phyloP scores from a whole-genome alignment of 192 early-diverging fungal genomes.

The Podila minutissima region DNA sequence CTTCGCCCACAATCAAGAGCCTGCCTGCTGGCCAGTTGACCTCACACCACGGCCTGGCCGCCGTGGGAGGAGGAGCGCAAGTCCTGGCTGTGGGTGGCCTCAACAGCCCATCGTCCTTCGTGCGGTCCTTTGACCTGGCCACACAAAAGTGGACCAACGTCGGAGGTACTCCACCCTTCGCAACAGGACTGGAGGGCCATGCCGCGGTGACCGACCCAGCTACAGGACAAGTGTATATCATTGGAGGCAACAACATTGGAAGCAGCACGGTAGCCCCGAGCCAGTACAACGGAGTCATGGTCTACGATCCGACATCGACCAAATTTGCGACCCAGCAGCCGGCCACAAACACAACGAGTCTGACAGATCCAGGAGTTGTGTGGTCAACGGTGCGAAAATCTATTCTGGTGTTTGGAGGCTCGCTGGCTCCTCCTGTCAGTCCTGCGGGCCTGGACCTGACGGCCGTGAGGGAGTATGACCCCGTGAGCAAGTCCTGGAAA shows the following conservation, averaged over 20 bases:
- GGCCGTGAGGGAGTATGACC: constrained; percentile 16
- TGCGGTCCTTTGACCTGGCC: background rate
- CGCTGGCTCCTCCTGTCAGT: constrained; percentile 1
- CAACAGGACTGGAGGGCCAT: constrained; percentile 21
- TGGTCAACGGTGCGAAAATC: constrained; percentile 27
- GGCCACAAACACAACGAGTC: constrained; percentile 1
- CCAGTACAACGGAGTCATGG: constrained; percentile 19
- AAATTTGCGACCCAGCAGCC: background rate
- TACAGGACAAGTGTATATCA: constrained; percentile 23
- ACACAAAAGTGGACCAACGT: too few species aligned
- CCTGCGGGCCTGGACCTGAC: constrained; percentile 12
- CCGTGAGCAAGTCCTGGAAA: constrained; percentile 11
- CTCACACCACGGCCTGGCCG: constrained; percentile 21
- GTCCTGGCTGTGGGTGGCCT: constrained; percentile 14
- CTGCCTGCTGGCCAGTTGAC: constrained; percentile 5
- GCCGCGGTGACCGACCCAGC: constrained; percentile 7
- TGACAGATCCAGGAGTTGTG: constrained; percentile 16
- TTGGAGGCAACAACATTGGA: constrained; percentile 22
- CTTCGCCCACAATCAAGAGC: background rate
- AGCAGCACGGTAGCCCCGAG: background rate
- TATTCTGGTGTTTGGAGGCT: constrained; percentile 35
- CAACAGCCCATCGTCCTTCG: background rate
- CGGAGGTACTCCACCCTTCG: too few species aligned
- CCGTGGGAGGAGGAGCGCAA: background rate
- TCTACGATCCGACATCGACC: constrained; percentile 11